phyloP scores from a whole-genome alignment of 306 rosid genomes.

The Inga laurina region DNA sequence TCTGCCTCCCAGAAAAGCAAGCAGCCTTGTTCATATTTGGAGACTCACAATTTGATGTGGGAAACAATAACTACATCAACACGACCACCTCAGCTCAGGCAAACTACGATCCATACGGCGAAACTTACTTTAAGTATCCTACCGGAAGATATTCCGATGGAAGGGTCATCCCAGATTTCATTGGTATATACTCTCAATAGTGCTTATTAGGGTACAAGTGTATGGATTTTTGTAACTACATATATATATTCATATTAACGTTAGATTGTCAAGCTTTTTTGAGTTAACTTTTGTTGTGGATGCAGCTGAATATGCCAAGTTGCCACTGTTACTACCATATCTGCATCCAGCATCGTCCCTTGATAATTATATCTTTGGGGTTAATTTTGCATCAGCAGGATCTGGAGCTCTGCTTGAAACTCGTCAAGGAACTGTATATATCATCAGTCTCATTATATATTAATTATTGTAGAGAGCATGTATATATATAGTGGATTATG shows the following conservation, averaged over 20 bases:
- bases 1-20: neutral
- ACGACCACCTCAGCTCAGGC: conserved; percentile 24
- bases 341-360: conserved; percentile 29
- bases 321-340: conserved; percentile 34
- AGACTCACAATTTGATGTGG: conserved; percentile 53
- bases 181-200: neutral
- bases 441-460: neutral
- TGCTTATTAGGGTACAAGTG: no score
- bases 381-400: conserved; percentile 49
- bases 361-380: conserved; percentile 19
- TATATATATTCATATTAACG: no score
- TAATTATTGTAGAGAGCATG: no score
- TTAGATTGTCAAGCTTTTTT: neutral
- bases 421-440: neutral
- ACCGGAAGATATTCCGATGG: conserved; percentile 51
- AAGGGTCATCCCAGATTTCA: conserved; percentile 42
- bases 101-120: conserved; percentile 44
- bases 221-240: no score
- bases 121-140: conserved; percentile 44
- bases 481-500: neutral
- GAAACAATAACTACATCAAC: conserved; percentile 56
- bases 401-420: conserved; percentile 27
- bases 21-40: conserved; percentile 50
- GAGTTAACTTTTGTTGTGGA: neutral
- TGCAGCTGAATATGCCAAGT: conserved; percentile 45